A percentile compares a stretch with the other conserved stretches of the same genome.
These are phyloP conservation scores for Debaryomycetaceae sp. DNA, from an alignment of 1,139 yeast species.

Conservation along the genomic window DNA sequence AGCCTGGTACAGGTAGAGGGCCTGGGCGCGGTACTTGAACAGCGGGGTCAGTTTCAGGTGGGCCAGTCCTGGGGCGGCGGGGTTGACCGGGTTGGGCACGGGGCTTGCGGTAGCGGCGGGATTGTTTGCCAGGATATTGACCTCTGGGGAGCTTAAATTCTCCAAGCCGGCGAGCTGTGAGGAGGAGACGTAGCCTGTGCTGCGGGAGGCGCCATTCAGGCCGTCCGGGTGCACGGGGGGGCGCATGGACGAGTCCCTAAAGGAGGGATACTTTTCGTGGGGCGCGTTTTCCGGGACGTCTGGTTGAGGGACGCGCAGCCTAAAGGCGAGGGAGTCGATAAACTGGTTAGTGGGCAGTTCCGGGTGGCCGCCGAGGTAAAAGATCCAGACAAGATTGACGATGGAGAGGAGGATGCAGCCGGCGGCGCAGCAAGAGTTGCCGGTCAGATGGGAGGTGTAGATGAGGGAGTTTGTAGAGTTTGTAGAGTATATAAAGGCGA, in stretches of 20 bases:
- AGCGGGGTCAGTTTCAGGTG: neutral
- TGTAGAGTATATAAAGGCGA: conserved; percentile 73
- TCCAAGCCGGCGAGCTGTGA: conserved; percentile 51
- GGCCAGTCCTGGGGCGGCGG: conserved; percentile 1
- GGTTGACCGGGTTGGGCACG: conserved; percentile 4
- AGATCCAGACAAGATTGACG: conserved; percentile 69
- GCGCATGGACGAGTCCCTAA: conserved; percentile 27
- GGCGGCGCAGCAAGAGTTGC: conserved; percentile 77
- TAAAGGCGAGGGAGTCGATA: conserved; percentile 61
- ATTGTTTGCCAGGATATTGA: conserved; percentile 7
- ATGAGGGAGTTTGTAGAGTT: conserved; percentile 75
- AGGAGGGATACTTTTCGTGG: conserved; percentile 19
- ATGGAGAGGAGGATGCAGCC: conserved; percentile 80
- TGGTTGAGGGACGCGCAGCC: conserved; percentile 11
- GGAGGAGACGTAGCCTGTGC: conserved; percentile 37
- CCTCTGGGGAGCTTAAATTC: conserved; percentile 36
- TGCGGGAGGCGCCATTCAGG: conserved; percentile 5
- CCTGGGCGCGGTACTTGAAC: conserved; percentile 80
- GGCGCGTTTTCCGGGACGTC: conserved; percentile 21
- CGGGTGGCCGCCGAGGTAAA: conserved; percentile 79
- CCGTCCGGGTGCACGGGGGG: conserved; percentile 9
- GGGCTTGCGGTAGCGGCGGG: conserved; percentile 10
- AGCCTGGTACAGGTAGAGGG: conserved; percentile 82
- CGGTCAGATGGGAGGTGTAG: conserved; percentile 52
- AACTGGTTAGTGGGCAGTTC: conserved; percentile 72